Conservation (phyloP, 1,139 yeast genomes). For the Meyerozyma sp. region DNA sequence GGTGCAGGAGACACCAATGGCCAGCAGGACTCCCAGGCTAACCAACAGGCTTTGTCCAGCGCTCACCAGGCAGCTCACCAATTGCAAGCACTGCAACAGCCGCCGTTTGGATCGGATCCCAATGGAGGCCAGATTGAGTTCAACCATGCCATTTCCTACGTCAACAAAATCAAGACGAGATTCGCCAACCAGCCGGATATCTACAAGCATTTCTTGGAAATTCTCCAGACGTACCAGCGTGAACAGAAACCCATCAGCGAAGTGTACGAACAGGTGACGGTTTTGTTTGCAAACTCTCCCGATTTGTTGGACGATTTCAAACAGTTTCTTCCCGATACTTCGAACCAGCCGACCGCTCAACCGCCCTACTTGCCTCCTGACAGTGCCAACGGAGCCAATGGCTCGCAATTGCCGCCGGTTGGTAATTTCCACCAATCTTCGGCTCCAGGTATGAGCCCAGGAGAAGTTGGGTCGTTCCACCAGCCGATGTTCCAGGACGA, state of each 20-base stretch:
- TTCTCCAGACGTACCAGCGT: constrained; percentile 90
- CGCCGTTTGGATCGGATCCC: constrained; percentile 11
- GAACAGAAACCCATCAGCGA: constrained; percentile 94
- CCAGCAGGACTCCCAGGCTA: background rate
- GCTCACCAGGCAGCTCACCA: constrained; percentile 10
- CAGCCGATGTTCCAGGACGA: constrained; percentile 4
- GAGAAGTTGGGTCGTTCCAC: constrained; percentile 10
- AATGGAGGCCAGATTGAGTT: constrained; percentile 87
- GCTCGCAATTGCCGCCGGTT: constrained; percentile 80
- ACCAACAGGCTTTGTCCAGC: background rate
- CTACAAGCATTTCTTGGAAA: constrained; percentile 90
- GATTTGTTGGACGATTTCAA: constrained; percentile 92
- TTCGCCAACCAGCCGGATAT: constrained; percentile 94
- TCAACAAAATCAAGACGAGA: constrained; percentile 90
- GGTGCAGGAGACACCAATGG: background rate
- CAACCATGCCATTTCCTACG: constrained; percentile 94
- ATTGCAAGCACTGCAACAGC: constrained; percentile 26
- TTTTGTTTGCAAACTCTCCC: constrained; percentile 86
- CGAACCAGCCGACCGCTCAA: constrained; percentile 29
- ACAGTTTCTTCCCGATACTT: constrained; percentile 90
- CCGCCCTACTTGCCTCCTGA: constrained; percentile 6
- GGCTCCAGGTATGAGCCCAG: constrained; percentile 28
- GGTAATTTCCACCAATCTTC: constrained; percentile 90
- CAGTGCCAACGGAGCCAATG: constrained; percentile 18
- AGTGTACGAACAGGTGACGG: constrained; percentile 89